Evolutionary conservation across 2,329 filamentous ascomycete genomes (phyloP), one percentile per base, ranked within the genome.

Genomic region (Trichoderma sp.): DNA sequence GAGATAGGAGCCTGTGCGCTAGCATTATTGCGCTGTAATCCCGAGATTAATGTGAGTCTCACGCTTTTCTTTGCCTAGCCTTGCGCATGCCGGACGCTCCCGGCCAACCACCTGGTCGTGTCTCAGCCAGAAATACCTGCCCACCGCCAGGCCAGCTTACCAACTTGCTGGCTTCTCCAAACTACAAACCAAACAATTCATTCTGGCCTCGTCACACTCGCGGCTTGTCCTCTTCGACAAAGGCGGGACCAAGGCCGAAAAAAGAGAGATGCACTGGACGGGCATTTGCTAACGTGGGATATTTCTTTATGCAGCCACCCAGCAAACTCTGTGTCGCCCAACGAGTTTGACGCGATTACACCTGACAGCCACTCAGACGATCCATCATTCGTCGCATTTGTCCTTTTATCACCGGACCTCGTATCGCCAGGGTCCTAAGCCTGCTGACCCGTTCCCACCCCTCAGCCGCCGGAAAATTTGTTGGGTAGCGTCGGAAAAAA

Each of bases 11-110:
- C 64, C 38, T 60, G 69, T 29, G 75, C 63, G 56, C 69, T 68
- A 35, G 38, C 59, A 63, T 35, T 62, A 38, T 71, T 67, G 80
- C 77, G 31, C 50, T 63, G 35, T 33, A 45, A 67, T 68, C 29
- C 75, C 75, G 80, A 82, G 76, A 83, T 83, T 81, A 83, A 83
- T 83, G 83, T 84, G 81, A 84, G 83, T 84, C 78, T 77, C 77
- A 80, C 71, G 78, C 78, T 59, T 80, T 78, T 80, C 77, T 79
- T 80, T 79, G 74, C 79, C 73, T 60, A 75, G 65, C 78, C 80
- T 79, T 78, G 79, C 79, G 80, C 79, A 81, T 82, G 79, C 81
- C 78, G 78, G 77, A 75, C 75, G 75, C 78, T 77, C 68, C 79
- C 79, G 77, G 77, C 80, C 82, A 82, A 81, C 81, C 81, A 79